Evolutionary conservation across 2,329 filamentous ascomycete genomes (phyloP).

Genomic region (Salinomyces thailandicus): DNA sequence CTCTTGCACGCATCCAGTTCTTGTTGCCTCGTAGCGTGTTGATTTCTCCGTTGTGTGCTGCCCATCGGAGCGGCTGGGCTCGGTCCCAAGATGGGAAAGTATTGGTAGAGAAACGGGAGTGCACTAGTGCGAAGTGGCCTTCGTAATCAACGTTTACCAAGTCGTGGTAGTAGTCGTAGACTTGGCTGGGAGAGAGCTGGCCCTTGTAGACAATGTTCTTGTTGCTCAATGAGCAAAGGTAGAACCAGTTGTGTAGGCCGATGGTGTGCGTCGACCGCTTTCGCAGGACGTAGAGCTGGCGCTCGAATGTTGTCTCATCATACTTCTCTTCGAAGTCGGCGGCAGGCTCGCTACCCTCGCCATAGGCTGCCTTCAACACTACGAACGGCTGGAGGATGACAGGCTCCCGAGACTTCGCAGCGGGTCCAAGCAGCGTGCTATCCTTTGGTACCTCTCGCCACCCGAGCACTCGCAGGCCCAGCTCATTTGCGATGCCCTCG

Average conservation of each 20-base stretch:
- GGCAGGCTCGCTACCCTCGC: slow-evolving; percentile 66
- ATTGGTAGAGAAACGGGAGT: slow-evolving; percentile 96
- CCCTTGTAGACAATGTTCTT: slow-evolving; percentile 99
- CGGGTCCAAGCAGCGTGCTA: slow-evolving; percentile 83
- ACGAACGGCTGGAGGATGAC: slow-evolving; percentile 93
- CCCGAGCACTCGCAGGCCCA: slow-evolving; percentile 83
- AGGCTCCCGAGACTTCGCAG: slow-evolving; percentile 86
- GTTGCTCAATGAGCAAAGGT: slow-evolving; percentile 91
- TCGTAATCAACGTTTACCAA: slow-evolving; percentile 94
- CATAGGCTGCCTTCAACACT: slow-evolving; percentile 76
- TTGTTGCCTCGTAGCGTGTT: slow-evolving; percentile 96
- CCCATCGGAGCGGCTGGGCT: slow-evolving; percentile 91
- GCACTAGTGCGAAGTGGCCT: slow-evolving; percentile 90
- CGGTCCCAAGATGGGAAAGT: slow-evolving; percentile 98
- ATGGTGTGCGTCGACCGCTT: slow-evolving; percentile 94
- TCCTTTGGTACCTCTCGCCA: slow-evolving; percentile 95
- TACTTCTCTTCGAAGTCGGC: slow-evolving; percentile 68
- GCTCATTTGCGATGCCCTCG: slow-evolving; percentile 80
- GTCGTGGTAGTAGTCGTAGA: slow-evolving; percentile 97
- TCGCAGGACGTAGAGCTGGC: slow-evolving; percentile 84
- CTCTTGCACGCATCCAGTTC: slow-evolving; percentile 98
- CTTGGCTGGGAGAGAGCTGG: slow-evolving; percentile 84
- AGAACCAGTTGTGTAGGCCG: slow-evolving; percentile 97
- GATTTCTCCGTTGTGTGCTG: slow-evolving; percentile 96
- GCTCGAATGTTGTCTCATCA: slow-evolving; percentile 78